phyloP scores from a whole-genome alignment of 2,329 filamentous ascomycete genomes.

The Calonectria pseudoturangicola region DNA sequence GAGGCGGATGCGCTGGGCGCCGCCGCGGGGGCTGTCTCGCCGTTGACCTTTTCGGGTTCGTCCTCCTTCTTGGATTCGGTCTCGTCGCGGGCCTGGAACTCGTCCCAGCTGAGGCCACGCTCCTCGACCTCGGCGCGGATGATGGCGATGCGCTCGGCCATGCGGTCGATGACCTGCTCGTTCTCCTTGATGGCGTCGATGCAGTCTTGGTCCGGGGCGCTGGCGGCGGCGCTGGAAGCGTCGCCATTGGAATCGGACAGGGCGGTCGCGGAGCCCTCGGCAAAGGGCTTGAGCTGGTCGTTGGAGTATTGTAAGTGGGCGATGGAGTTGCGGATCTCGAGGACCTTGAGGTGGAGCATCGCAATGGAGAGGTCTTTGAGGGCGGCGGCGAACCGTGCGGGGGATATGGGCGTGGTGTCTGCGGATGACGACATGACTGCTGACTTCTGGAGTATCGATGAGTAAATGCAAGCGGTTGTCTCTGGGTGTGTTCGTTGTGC shows the following conservation, averaged over 20 bases:
- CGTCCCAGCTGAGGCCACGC: constrained; percentile 74
- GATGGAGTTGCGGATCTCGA: constrained; percentile 85
- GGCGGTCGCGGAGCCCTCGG: constrained; percentile 68
- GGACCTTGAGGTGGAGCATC: constrained; percentile 82
- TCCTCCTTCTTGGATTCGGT: constrained; percentile 57
- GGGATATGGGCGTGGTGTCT: constrained; percentile 76
- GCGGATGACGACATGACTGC: constrained; percentile 78
- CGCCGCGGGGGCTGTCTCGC: constrained; percentile 24
- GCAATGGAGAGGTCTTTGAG: constrained; percentile 79
- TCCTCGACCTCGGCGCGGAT: constrained; percentile 79
- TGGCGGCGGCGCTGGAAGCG: constrained; percentile 27
- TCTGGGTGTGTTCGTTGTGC: neutral
- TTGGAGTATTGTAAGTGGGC: constrained; percentile 85
- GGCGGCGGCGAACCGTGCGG: constrained; percentile 79
- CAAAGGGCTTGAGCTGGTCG: constrained; percentile 81
- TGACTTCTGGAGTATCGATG: neutral
- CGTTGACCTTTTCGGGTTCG: constrained; percentile 33
- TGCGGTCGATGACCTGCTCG: constrained; percentile 79
- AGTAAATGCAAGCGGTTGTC: neutral
- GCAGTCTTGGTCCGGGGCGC: constrained; percentile 79
- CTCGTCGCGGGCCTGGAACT: constrained; percentile 71
- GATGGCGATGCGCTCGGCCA: constrained; percentile 79
- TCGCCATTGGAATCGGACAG: constrained; percentile 41
- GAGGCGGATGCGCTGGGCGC: constrained; percentile 32
- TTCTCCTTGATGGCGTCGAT: constrained; percentile 85